Percentiles rank a stretch among this genome's conserved stretches.
These are phyloP conservation scores for Glycyrrhiza uralensis DNA, from an alignment of 306 rosid species.

Conservation along the genomic window DNA sequence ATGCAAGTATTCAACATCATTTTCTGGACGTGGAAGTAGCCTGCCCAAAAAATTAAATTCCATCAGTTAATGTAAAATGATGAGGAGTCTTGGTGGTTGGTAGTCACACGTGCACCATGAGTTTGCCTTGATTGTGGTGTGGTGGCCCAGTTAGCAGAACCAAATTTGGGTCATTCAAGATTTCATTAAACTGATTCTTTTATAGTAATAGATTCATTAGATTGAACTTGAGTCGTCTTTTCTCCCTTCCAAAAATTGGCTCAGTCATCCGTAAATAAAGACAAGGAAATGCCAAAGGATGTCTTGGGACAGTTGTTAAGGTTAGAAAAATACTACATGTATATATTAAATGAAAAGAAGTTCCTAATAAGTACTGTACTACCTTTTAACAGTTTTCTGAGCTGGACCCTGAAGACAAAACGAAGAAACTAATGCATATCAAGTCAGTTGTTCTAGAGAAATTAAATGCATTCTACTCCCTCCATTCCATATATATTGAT, in stretches of 20 bases:
- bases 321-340: not conserved
- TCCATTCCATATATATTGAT: too few relatives aligned
- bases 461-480: not conserved
- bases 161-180: slow-evolving; percentile 1
- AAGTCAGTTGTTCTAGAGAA: not conserved
- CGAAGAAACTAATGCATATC: not conserved
- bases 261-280: not conserved
- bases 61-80: slow-evolving; percentile 1
- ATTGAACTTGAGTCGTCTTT: not conserved
- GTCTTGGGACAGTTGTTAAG: not conserved
- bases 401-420: not conserved
- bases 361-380: not conserved
- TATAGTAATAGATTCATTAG: too few relatives aligned
- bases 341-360: not conserved
- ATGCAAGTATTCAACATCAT: slow-evolving; percentile 69
- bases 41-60: slow-evolving; percentile 40
- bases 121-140: not conserved
- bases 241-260: not conserved
- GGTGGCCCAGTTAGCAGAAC: not conserved
- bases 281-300: not conserved
- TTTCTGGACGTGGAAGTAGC: slow-evolving; percentile 80
- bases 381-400: not conserved
- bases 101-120: not conserved
- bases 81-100: not conserved
- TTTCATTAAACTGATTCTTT: not conserved